These are phyloP conservation scores for Cladophialophora psammophila DNA, from an alignment of 2,329 filamentous ascomycete species.

Conservation along the genomic window DNA sequence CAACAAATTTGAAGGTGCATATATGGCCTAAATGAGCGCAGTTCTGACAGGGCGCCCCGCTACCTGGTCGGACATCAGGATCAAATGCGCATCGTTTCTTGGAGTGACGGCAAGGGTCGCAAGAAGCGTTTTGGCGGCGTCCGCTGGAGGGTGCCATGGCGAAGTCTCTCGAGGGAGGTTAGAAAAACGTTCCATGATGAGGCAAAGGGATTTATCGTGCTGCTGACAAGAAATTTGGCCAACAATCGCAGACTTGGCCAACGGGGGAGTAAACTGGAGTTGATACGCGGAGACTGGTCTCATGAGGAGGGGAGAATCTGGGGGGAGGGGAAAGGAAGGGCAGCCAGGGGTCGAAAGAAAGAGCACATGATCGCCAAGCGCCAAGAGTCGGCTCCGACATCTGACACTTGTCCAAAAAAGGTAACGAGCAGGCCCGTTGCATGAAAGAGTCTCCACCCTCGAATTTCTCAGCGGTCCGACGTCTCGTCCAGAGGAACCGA, in stretches of 20 bases:
- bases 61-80: background rate
- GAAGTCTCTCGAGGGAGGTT: background rate
- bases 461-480: background rate
- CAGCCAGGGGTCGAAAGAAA: background rate
- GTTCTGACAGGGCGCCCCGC: conserved; percentile 2
- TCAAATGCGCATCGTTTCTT: conserved; percentile 19
- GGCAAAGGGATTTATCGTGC: background rate
- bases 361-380: background rate
- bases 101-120: conserved; percentile 19
- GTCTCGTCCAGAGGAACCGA: background rate
- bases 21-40: conserved; percentile 19
- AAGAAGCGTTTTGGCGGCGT: conserved; percentile 22
- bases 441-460: background rate
- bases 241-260: too few relatives aligned
- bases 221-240: too few relatives aligned
- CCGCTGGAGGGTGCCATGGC: conserved; percentile 5
- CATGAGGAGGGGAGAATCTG: too few relatives aligned
- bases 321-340: background rate
- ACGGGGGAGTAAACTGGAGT: too few relatives aligned
- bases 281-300: too few relatives aligned
- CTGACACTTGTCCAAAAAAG: background rate
- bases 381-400: conserved; percentile 19
- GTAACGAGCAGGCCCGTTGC: background rate
- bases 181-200: background rate
- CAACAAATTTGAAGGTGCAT: conserved; percentile 23